Evolutionary conservation across 768 basidiomycete species (phyloP).

Genomic region (Cubamyces lactineus): DNA sequence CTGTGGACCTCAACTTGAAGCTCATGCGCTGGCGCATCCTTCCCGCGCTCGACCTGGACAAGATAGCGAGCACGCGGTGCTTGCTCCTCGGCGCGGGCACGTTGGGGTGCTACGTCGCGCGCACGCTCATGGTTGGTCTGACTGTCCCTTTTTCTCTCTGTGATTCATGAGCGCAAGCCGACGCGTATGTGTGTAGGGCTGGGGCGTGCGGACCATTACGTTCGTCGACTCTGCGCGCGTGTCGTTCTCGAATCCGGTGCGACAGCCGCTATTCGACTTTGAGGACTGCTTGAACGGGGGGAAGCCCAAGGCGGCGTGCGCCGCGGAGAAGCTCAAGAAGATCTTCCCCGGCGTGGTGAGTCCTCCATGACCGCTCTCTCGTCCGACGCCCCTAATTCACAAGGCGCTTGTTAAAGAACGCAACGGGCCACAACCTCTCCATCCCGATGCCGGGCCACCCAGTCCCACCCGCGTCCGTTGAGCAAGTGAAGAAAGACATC

Average conservation of each 20-base stretch:
- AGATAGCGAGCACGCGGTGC: constrained; percentile 77
- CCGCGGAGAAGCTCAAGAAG: constrained; percentile 81
- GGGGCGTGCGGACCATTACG: constrained; percentile 94
- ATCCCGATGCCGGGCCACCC: constrained; percentile 99
- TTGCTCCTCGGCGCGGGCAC: constrained; percentile 94
- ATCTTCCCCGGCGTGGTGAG: constrained; percentile 93
- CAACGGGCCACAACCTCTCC: constrained; percentile 73
- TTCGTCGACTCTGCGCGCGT: constrained; percentile 90
- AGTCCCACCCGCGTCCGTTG: constrained; percentile 60
- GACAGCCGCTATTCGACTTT: constrained; percentile 96
- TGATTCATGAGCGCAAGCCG: not conserved
- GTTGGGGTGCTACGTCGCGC: constrained; percentile 93
- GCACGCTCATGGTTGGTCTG: constrained; percentile 79
- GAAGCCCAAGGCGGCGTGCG: constrained; percentile 90
- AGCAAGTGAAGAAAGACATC: constrained; percentile 69
- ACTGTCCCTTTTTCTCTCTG: not conserved
- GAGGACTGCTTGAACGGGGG: constrained; percentile 92
- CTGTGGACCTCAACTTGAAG: constrained; percentile 96
- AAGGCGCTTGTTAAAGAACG: constrained; percentile 63
- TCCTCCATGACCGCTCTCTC: constrained; percentile 20
- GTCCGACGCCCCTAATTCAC: not conserved
- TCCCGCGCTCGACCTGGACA: constrained; percentile 86
- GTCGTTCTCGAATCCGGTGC: constrained; percentile 96
- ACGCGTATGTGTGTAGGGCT: constrained; percentile 58
- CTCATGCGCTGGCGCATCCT: constrained; percentile 98